Conservation (phyloP, 164 flowering plant genomes). For the Sextonia rubra region DNA sequence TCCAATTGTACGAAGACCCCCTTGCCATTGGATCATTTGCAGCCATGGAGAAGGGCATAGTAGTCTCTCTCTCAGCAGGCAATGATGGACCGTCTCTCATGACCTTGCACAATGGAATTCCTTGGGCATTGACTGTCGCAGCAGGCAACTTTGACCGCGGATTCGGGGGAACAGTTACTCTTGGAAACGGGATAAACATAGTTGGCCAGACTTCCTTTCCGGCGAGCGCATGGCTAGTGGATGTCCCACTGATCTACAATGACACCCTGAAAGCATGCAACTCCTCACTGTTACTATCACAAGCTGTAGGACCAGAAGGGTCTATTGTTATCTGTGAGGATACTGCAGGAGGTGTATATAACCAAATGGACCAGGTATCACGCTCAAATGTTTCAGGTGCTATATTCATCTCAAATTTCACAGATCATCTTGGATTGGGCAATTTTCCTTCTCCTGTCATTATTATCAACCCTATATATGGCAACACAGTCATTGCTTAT, state of each 20-base stretch:
- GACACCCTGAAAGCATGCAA: constrained; percentile 12
- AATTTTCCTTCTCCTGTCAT: constrained; percentile 22
- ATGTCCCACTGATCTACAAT: constrained; percentile 6
- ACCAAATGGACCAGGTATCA: constrained; percentile 24
- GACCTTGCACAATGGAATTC: constrained; percentile 33
- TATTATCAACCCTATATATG: constrained; percentile 17
- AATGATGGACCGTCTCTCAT: constrained; percentile 24
- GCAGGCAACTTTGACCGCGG: constrained; percentile 32
- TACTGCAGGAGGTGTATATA: neutral
- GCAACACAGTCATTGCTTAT: constrained; percentile 22
- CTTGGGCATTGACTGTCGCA: constrained; percentile 45
- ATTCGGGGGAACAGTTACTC: constrained; percentile 16
- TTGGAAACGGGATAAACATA: constrained; percentile 5
- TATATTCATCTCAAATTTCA: constrained; percentile 34
- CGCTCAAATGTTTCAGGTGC: constrained; percentile 35
- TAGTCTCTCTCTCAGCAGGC: constrained; percentile 39
- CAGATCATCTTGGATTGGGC: neutral
- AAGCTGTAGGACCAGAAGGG: neutral
- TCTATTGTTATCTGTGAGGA: constrained; percentile 19
- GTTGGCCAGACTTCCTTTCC: constrained; percentile 22
- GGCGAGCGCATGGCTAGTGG: neutral
- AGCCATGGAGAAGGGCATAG: constrained; percentile 37
- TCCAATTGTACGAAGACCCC: constrained; percentile 18
- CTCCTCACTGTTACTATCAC: neutral
- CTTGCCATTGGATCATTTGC: constrained; percentile 42